Evolutionary conservation across 2,329 filamentous ascomycete species (phyloP).

Genomic region (Paecilomyces sp.): DNA sequence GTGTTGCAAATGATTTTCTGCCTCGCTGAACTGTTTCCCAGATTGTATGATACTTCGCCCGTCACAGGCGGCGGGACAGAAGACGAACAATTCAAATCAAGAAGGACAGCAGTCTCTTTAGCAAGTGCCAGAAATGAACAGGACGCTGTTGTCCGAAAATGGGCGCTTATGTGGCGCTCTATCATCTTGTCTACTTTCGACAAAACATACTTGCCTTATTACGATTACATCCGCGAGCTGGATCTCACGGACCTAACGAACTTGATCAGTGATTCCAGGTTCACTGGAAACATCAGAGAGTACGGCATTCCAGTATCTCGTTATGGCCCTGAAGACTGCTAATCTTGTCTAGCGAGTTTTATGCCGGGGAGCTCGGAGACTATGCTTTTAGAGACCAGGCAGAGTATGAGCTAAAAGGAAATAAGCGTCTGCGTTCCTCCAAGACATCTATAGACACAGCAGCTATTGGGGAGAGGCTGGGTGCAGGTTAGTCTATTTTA

Average conservation of each 20-base stretch:
- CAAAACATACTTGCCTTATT: slow-evolving; percentile 60
- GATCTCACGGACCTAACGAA: slow-evolving; percentile 56
- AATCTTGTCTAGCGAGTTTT: slow-evolving; percentile 39
- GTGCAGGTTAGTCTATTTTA: slow-evolving; percentile 33
- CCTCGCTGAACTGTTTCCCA: slow-evolving; percentile 12
- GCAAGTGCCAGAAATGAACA: slow-evolving; percentile 33
- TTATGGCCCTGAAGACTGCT: neutral
- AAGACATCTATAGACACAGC: slow-evolving; percentile 16
- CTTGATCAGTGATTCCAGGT: slow-evolving; percentile 53
- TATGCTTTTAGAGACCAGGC: slow-evolving; percentile 8
- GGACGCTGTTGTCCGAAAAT: slow-evolving; percentile 46
- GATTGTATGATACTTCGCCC: slow-evolving; percentile 42
- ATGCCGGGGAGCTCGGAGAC: slow-evolving; percentile 37
- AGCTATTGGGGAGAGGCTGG: slow-evolving; percentile 41
- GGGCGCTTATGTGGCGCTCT: slow-evolving; percentile 61
- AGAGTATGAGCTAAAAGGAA: slow-evolving; percentile 10
- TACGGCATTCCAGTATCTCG: slow-evolving; percentile 36
- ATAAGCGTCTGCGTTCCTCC: slow-evolving; percentile 15
- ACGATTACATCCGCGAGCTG: slow-evolving; percentile 57
- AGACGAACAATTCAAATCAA: slow-evolving; percentile 36
- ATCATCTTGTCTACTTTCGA: slow-evolving; percentile 60
- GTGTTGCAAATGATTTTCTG: neutral
- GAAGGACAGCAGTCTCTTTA: slow-evolving; percentile 11
- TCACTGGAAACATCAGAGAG: slow-evolving; percentile 51
- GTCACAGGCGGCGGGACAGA: slow-evolving; percentile 37